Evolutionary conservation across 768 basidiomycete genomes (phyloP).

Genomic region (Leccinellum rugosiceps): DNA sequence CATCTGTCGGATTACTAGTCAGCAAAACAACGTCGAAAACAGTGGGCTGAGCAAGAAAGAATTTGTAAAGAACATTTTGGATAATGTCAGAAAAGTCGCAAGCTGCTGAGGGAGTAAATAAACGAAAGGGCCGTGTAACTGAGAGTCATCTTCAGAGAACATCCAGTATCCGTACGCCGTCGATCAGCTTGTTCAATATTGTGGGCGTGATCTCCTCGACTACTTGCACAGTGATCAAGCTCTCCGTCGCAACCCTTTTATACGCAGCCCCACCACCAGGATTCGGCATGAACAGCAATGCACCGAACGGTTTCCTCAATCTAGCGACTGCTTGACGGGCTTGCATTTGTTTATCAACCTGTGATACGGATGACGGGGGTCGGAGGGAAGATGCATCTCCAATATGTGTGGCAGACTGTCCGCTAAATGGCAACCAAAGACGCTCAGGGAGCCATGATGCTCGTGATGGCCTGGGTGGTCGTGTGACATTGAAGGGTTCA

Average conservation of each 20-base stretch:
- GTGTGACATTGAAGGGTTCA: too few relatives aligned
- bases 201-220: not conserved
- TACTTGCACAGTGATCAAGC: constrained; percentile 2
- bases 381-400: not conserved
- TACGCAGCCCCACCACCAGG: not conserved
- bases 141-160: not conserved
- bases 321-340: not conserved
- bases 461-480: not conserved
- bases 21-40: too few relatives aligned
- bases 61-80: too few relatives aligned
- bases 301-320: not conserved
- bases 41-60: too few relatives aligned
- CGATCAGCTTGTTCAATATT: not conserved
- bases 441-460: not conserved
- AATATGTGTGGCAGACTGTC: not conserved
- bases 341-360: not conserved
- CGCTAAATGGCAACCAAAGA: constrained; percentile 3
- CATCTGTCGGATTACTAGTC: too few relatives aligned
- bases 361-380: not conserved
- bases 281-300: not conserved
- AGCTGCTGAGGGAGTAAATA: too few relatives aligned
- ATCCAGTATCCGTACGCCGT: not conserved
- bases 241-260: constrained; percentile 13
- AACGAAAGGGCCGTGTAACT: too few relatives aligned
- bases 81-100: too few relatives aligned